phyloP scores from a whole-genome alignment of 257 asterid genomes.

The Oldenlandia corymbosa region DNA sequence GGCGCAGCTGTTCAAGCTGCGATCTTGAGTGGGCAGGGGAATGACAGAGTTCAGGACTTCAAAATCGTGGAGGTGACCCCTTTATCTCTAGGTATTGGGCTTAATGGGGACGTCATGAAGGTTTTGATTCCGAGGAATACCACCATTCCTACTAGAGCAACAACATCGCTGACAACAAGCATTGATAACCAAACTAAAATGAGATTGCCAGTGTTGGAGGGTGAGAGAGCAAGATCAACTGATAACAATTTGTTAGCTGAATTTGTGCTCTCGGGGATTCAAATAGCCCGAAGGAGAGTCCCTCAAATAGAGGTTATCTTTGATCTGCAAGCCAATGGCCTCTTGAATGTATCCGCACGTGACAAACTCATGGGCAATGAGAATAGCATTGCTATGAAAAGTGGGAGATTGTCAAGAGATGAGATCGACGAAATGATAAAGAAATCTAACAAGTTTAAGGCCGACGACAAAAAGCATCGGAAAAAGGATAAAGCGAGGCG shows the following conservation, averaged over 20 bases:
- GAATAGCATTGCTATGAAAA: not conserved
- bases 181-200: not conserved
- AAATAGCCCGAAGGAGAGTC: not conserved
- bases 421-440: not conserved
- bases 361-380: not conserved
- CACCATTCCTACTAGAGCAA: not conserved
- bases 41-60: not conserved
- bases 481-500: not conserved
- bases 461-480: not conserved
- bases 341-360: not conserved
- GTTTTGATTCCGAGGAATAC: not conserved
- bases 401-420: not conserved
- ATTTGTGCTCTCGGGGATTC: not conserved
- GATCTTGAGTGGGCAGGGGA: not conserved
- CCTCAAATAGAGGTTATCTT: not conserved
- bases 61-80: too few species aligned
- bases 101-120: too few species aligned
- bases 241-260: not conserved
- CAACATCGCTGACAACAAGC: not conserved
- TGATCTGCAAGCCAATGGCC: not conserved
- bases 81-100: too few species aligned
- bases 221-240: not conserved
- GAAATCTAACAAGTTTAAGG: not conserved
- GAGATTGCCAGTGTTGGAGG: not conserved
- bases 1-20: conserved; percentile 5